phyloP scores from a whole-genome alignment of 163 green algal genomes.

The Prototheca wickerhamii region DNA sequence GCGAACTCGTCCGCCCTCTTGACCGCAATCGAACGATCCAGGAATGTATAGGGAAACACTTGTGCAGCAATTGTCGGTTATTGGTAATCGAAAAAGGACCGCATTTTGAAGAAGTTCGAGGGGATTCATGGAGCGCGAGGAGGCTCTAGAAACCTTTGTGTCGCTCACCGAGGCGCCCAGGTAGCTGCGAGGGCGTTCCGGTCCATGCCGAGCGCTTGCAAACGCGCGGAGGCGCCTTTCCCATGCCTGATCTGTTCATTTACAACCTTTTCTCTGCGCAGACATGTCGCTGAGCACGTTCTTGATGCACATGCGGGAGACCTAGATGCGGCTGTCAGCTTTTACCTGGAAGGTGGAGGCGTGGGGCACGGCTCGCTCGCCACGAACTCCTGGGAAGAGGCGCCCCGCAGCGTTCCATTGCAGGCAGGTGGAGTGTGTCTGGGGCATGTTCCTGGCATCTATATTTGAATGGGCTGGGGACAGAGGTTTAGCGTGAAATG shows the following conservation, averaged over 20 bases:
- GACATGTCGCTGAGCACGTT: slow-evolving; percentile 24
- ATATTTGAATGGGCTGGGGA: no score
- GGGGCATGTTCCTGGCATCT: no score
- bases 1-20: no score
- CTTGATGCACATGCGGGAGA: slow-evolving; percentile 23
- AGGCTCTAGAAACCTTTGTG: slow-evolving; percentile 11
- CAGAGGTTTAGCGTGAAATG: no score
- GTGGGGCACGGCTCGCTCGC: slow-evolving; percentile 12
- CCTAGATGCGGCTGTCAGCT: slow-evolving; percentile 17
- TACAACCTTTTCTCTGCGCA: neutral
- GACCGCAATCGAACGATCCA: no score
- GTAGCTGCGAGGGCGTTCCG: neutral
- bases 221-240: neutral
- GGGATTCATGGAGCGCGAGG: slow-evolving; percentile 18
- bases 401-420: no score
- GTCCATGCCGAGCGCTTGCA: neutral
- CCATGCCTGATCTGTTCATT: neutral
- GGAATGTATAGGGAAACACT: no score
- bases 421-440: no score
- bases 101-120: no score
- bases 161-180: slow-evolving; percentile 7
- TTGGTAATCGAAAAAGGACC: no score
- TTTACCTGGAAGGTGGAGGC: slow-evolving; percentile 25
- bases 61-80: no score
- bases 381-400: no score